Evolutionary conservation across 331 rosid species (phyloP).

Genomic region (Cydonia oblonga): DNA sequence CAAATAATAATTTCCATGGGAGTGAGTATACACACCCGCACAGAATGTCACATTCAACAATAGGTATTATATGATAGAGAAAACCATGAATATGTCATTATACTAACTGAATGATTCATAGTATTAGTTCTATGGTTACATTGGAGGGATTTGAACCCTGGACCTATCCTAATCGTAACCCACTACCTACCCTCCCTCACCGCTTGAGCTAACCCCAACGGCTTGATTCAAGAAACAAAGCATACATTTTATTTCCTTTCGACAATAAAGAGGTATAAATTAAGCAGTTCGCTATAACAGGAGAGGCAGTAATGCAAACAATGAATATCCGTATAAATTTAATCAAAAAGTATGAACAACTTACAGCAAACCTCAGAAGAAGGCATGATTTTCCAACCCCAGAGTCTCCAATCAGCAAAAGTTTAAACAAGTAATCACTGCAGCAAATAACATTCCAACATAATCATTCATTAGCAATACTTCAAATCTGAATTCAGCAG

Average conservation of each 20-base stretch:
- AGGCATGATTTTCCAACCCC: conserved; percentile 52
- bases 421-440: conserved; percentile 49
- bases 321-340: not conserved
- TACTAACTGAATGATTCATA: too few species aligned
- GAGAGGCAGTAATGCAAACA: too few species aligned
- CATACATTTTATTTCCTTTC: not conserved
- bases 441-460: not conserved
- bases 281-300: too few species aligned
- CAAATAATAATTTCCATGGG: not conserved
- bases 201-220: not conserved
- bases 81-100: not conserved
- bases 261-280: too few species aligned
- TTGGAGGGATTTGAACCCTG: too few species aligned
- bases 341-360: not conserved
- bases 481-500: not conserved
- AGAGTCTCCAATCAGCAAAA: conserved; percentile 45
- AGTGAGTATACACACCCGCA: not conserved
- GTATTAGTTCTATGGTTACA: too few species aligned
- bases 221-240: not conserved
- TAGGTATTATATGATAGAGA: not conserved
- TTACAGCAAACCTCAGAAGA: conserved; percentile 45
- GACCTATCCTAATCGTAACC: not conserved
- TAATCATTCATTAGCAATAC: not conserved
- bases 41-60: not conserved
- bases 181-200: not conserved